Evolutionary conservation across 345 rosid species (phyloP).

Genomic region (Eucalyptus lansdowneana): DNA sequence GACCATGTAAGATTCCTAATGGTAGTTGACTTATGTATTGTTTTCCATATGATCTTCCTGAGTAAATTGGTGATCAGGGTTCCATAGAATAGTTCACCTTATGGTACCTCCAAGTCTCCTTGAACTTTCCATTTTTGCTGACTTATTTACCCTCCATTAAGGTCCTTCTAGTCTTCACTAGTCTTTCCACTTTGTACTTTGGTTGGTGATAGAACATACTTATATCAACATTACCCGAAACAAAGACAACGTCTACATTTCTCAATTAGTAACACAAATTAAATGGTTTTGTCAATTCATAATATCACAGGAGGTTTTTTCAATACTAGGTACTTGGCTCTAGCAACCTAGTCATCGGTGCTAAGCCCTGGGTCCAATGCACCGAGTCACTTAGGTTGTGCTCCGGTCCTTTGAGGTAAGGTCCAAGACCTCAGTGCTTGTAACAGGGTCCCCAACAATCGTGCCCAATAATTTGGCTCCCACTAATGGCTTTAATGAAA

Average conservation of each 20-base stretch:
- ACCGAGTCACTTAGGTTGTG: not conserved
- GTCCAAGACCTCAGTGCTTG: not conserved
- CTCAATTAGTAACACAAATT: not conserved
- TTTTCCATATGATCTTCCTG: not conserved
- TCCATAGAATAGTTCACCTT: not conserved
- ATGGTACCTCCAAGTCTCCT: not conserved
- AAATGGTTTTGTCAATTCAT: not conserved
- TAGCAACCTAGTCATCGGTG: not conserved
- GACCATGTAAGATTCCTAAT: not conserved
- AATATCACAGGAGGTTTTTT: not conserved
- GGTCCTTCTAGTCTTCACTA: not conserved
- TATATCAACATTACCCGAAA: not conserved
- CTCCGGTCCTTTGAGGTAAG: not conserved
- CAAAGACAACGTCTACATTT: not conserved
- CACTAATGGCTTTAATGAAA: conserved; percentile 62
- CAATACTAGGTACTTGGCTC: not conserved
- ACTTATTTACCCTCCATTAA: not conserved
- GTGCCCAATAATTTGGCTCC: not conserved
- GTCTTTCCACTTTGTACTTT: not conserved
- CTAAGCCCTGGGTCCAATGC: not conserved
- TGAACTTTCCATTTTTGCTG: not conserved
- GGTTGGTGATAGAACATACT: not conserved
- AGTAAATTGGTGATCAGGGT: not conserved
- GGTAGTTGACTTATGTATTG: not conserved
- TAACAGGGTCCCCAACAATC: not conserved